Conservation (phyloP, 371 early-diverging fungal species). For the Mortierella sp. region DNA sequence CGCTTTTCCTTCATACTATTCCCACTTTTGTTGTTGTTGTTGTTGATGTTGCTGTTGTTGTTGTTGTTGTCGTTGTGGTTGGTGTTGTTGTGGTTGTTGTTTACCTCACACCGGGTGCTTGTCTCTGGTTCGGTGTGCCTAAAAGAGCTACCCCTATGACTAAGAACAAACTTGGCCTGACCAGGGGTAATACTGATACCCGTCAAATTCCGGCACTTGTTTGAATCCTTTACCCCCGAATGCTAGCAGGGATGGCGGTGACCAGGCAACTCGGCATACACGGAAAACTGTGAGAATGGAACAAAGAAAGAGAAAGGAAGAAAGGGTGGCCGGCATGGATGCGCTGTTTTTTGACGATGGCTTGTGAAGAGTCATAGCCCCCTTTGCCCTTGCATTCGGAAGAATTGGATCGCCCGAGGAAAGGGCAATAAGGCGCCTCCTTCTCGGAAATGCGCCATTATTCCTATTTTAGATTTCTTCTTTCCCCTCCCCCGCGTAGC, state of each 20-base stretch:
- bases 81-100: too few relatives aligned
- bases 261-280: neutral
- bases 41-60: neutral
- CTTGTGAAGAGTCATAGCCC: neutral
- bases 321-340: neutral
- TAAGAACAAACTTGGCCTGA: too few relatives aligned
- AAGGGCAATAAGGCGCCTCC: neutral
- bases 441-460: constrained; percentile 6
- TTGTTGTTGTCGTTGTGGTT: too few relatives aligned
- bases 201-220: neutral
- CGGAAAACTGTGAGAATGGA: neutral
- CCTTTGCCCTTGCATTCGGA: neutral
- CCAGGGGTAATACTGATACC: neutral
- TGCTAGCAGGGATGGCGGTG: neutral
- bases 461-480: neutral
- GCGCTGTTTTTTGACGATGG: neutral
- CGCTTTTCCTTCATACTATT: too few relatives aligned
- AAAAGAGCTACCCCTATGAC: neutral
- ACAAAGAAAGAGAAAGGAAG: too few relatives aligned
- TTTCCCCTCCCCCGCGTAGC: neutral
- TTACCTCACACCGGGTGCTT: too few relatives aligned
- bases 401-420: constrained; percentile 13
- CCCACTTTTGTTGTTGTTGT: neutral
- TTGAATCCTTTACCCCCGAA: neutral
- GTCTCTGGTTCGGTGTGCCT: neutral